Evolutionary conservation across 176 grass and related monocot genomes (phyloP).

Genomic region (Avena sativa): DNA sequence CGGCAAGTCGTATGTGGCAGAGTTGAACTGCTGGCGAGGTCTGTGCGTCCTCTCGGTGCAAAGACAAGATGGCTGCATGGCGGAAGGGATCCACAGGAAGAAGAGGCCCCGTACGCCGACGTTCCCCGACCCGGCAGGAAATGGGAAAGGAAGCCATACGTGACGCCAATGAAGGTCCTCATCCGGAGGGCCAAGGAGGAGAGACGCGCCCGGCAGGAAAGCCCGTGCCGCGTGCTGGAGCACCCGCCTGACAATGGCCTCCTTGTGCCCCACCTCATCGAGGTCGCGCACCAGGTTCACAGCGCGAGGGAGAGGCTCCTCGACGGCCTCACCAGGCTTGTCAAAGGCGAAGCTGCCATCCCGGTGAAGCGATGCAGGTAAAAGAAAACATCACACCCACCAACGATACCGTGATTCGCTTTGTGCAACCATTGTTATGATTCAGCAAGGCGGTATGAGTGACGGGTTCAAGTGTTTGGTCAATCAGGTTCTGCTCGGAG

Average conservation of each 20-base stretch:
- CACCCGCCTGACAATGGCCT: conserved; percentile 64
- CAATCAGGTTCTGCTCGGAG: conserved; percentile 64
- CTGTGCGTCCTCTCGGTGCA: not conserved
- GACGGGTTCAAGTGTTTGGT: not conserved
- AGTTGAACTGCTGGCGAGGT: not conserved
- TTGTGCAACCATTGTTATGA: not conserved
- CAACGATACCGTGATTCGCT: not conserved
- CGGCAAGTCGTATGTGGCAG: not conserved
- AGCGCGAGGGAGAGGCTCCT: conserved; percentile 55
- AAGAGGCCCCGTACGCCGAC: conserved; percentile 44
- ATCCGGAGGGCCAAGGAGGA: conserved; percentile 71
- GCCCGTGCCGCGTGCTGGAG: conserved; percentile 66
- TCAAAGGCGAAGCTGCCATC: conserved; percentile 43
- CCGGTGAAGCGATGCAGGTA: conserved; percentile 65
- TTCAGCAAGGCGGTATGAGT: not conserved
- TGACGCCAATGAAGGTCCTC: conserved; percentile 67
- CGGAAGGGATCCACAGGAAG: not conserved
- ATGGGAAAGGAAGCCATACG: conserved; percentile 71
- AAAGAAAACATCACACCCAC: not conserved
- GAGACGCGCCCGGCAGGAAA: conserved; percentile 48
- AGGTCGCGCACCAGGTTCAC: conserved; percentile 64
- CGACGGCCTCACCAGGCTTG: conserved; percentile 44
- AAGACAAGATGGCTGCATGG: not conserved
- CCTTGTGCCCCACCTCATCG: conserved; percentile 55
- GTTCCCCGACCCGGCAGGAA: conserved; percentile 59